phyloP scores from a whole-genome alignment of 2,329 filamentous ascomycete genomes.

The Fusarium euwallaceae region DNA sequence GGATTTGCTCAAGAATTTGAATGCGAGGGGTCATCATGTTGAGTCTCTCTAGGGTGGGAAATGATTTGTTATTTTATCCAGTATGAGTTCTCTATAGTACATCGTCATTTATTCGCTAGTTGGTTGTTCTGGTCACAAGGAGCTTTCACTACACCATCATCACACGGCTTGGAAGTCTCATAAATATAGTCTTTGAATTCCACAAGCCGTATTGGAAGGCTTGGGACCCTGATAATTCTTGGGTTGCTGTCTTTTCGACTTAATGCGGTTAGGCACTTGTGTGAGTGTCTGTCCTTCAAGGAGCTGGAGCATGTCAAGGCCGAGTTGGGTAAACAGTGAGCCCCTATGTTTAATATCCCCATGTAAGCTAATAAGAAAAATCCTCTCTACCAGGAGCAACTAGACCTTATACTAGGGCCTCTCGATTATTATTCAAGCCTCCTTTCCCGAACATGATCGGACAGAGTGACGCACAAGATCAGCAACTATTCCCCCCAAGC shows the following conservation, averaged over 20 bases:
- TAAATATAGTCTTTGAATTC: background rate
- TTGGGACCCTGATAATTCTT: accelerated
- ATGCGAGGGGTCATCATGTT: background rate
- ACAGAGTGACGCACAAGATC: conserved; percentile 7
- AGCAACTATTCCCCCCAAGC: background rate
- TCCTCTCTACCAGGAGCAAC: background rate
- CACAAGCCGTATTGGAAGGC: accelerated
- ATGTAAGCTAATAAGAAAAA: background rate
- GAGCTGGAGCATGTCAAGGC: background rate
- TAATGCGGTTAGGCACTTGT: background rate
- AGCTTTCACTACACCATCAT: background rate
- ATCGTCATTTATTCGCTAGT: background rate
- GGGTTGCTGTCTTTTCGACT: background rate
- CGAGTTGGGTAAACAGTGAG: accelerated
- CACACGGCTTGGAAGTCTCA: background rate
- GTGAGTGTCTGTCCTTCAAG: background rate
- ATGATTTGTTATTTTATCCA: background rate
- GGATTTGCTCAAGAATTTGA: conserved; percentile 4
- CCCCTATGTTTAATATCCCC: background rate
- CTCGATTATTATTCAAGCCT: background rate
- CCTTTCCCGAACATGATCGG: background rate
- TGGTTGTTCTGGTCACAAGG: background rate
- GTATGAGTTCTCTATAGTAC: background rate
- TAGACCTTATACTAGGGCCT: background rate
- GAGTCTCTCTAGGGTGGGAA: background rate